A percentile compares a stretch with the other conserved stretches of the same genome.
These are phyloP conservation scores for Picea abies DNA, from an alignment of 83 land plant genomes.

Conservation along the genomic window DNA sequence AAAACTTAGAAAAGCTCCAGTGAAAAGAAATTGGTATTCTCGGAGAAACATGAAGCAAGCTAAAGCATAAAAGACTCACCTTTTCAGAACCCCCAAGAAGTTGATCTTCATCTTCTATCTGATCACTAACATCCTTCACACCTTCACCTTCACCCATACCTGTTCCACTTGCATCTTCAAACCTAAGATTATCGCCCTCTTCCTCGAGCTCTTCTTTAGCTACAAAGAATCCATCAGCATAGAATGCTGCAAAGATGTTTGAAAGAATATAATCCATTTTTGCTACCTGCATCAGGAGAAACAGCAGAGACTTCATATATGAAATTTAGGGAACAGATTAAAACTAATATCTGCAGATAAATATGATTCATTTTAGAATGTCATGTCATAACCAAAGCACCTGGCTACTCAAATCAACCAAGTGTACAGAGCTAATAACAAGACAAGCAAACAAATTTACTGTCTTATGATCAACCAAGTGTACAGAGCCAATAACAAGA, in stretches of 20 bases:
- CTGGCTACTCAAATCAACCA: background rate
- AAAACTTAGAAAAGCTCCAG: background rate
- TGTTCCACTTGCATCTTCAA: slow-evolving; percentile 80
- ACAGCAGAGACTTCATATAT: background rate
- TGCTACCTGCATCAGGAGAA: slow-evolving; percentile 39
- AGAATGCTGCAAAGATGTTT: slow-evolving; percentile 55
- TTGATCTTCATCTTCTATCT: slow-evolving; percentile 82
- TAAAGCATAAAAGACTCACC: slow-evolving; percentile 25
- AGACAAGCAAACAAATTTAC: slow-evolving; percentile 30
- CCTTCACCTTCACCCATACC: slow-evolving; percentile 93
- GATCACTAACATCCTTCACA: slow-evolving; percentile 82
- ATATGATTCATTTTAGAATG: background rate
- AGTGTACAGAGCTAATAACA: background rate
- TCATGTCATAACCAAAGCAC: background rate
- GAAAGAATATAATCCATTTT: slow-evolving; percentile 58
- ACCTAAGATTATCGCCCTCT: slow-evolving; percentile 24
- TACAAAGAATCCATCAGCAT: slow-evolving; percentile 62
- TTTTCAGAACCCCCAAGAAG: slow-evolving; percentile 66
- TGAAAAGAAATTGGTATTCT: background rate
- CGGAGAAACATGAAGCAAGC: background rate
- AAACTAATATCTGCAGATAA: background rate
- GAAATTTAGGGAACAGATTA: background rate
- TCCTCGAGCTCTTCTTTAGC: slow-evolving; percentile 34
- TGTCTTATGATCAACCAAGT: slow-evolving; percentile 33
- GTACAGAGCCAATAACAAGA: background rate